Base-by-base conservation (phyloP, 208 protist species). In the Lotmaria passim region DNA sequence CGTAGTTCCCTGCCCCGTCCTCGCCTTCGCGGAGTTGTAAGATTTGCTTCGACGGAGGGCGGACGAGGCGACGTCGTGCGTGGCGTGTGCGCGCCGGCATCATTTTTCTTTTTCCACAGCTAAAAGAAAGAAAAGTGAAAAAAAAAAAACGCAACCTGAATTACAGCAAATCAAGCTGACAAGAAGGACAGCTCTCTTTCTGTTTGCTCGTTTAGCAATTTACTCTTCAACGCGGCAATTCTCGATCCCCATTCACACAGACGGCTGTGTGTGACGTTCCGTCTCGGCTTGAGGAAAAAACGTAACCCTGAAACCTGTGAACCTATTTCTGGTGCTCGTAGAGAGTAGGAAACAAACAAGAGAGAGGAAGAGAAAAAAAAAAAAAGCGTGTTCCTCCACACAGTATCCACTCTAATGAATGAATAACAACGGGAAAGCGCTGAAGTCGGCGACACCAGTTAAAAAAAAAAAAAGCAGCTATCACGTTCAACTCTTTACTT, bases 1-100 rank as follows among this genome's bases (percentile, higher is more conserved):
- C 15, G 59, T 52, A 58, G 68, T 26, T 19, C 30, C 38, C 56
- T 6, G 30, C 39, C 24, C 51, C 21, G 12, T 33, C 57, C 11
- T 23, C 30, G 15, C 39, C 50, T 24, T 68, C 43, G 28, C 60
- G 60, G 21, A 61, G 44, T 33, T 75, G 60, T 23, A 55, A 17
- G 28, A 61, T 41, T 34, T 67, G 60, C 43, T 55, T 75, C 15
- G 60, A 63, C 4, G 60, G 51, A 26, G 60, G 50, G 30, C 48
- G 68, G 14, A 21, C 48, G 7, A 57, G 60, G n/a, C 38, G 52
- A 38, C 41, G 39, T 36, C 26, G 48, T 39, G 63, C 5, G 38
- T 58, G 23, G 33, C 38, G 60, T 23, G 60, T 56, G 36, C 52
- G 66, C 24, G 55, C 44, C 12, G 55, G 52, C 55, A 63, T 56